Evolutionary conservation across 192 early-diverging fungal species (phyloP).

Genomic region (Linnemannia zychae): DNA sequence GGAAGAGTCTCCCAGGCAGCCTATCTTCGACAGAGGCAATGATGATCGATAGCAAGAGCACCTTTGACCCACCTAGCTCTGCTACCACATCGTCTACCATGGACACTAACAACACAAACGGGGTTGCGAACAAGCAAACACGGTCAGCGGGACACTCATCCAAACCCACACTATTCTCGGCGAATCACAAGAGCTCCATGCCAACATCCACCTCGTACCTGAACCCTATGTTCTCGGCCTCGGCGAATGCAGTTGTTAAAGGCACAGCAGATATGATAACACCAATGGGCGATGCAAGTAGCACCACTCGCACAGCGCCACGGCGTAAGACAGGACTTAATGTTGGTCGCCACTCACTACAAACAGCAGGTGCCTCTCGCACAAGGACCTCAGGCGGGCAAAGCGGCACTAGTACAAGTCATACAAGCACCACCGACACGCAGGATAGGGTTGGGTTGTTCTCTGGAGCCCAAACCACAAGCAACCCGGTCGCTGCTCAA

Average conservation of each 20-base stretch:
- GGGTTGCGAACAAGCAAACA: not conserved
- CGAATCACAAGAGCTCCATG: not conserved
- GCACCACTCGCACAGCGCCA: conserved; percentile 10
- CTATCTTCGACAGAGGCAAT: not conserved
- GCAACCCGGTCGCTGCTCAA: not conserved
- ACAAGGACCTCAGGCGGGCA: not conserved
- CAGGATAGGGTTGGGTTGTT: not conserved
- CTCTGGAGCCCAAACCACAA: not conserved
- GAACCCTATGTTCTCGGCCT: not conserved
- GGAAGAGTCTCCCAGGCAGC: not conserved
- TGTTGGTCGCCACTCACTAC: conserved; percentile 32
- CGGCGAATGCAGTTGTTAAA: not conserved
- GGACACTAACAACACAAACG: not conserved
- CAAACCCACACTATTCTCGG: not conserved
- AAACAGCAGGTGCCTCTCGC: conserved; percentile 13
- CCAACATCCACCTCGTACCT: not conserved
- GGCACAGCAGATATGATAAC: conserved; percentile 13
- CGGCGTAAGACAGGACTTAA: conserved; percentile 40
- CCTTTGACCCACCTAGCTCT: not conserved
- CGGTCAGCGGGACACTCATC: not conserved
- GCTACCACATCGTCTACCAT: not conserved
- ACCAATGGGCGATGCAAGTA: not conserved
- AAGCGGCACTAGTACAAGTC: not conserved
- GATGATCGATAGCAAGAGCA: conserved; percentile 12
- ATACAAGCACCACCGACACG: not conserved